Evolutionary conservation across 2,329 filamentous ascomycete genomes (phyloP), one percentile per base, ranked within the genome.

Genomic region (Chalaropsis ovoidea): DNA sequence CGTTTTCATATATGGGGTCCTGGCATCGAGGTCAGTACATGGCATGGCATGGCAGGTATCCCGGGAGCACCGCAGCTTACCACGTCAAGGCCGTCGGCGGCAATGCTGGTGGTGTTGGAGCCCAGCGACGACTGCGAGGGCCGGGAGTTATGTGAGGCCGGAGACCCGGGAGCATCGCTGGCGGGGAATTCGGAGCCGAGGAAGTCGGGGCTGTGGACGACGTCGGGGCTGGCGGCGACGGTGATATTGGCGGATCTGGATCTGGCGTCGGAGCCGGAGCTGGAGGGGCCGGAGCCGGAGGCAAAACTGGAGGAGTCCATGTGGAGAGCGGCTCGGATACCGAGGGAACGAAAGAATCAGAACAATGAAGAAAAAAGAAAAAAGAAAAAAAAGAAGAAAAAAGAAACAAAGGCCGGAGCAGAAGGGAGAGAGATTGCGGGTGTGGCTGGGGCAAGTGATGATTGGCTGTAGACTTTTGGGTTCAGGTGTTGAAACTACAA

Each of bases 41-140:
- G 27, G 31, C 42, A 15, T 15, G 13, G 13, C n/a, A 19, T 19
- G 31, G 15, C 54, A 58, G 10, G 47, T 24, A 39, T 31, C 27
- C 24, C 2, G 6, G n/a, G 15, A 19, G 31, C n/a, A 52, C 19
- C 10, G 22, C 54, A 58, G 63, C 65, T 52, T 56, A 67, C 65
- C 62, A 67, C 65, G n/a, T 63, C 61, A 31, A 67, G 62, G 24
- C 63, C 65, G 19, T 52, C 27, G 19, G 61, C 61, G 54, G 65
- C 61, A 43, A 64, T 31, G 43, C 62, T 67, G 17, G 65, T 67
- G n/a, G 61, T 67, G 42, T 63, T 60, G 11, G 65, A 61, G 42
- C 35, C 65, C 8, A 61, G 15, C 11, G 65, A 67, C 17, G 61
- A 61, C 22, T 54, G 54, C 19, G 65, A 64, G 60, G 56, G 61